Base-by-base conservation (phyloP, 169 alveolate genomes). In the Plasmodium relictum region DNA sequence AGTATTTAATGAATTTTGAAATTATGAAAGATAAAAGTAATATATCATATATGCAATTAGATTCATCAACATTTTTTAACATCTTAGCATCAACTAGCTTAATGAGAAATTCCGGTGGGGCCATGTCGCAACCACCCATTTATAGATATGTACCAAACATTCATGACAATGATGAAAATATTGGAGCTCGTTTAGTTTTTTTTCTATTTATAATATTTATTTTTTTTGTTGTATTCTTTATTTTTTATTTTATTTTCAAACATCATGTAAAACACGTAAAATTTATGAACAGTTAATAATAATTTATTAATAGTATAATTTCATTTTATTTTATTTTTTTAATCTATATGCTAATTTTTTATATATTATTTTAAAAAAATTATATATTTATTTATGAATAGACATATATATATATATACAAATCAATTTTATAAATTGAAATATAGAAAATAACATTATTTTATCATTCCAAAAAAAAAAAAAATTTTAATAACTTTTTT, bases 121-220 rank as follows among this genome's bases (percentile, higher is more conserved):
- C 48, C 24, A 31, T 42, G 10, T 31, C 65, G 24, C 44, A 20
- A 20, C 18, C 71, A 8, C 61, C 69, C 18, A 39, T 78, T 41
- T 78, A 78, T 52, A 78, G 89, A 78, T 37, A 65, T 42, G 41
- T 78, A 65, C 78, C 63, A 42, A 78, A 78, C 26, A 20, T 78
- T 22, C 89, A 78, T 56, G 89, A 78, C 41, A 52, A 78, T 69
- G 63, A 78, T 63, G 89, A 78, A 65, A 78, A 78, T 58, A 78
- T 59, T 63, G 89, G 80, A 9, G 89, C 89, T 22, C 26, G 65
- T 24, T 26, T 78, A 24, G 80, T 65, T 50, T 78, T 78, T 70
- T 14, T 78, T 66, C 66, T 78, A 26, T 78, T 78, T 22, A 16
- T 58, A 3, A 65, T 78, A 44, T 62, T 78, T 45, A 66, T 78